Percentiles rank a stretch among this genome's conserved stretches.
Evolutionary conservation across 75 land plant genomes (phyloP).

Genomic region (Cunninghamia lanceolata): DNA sequence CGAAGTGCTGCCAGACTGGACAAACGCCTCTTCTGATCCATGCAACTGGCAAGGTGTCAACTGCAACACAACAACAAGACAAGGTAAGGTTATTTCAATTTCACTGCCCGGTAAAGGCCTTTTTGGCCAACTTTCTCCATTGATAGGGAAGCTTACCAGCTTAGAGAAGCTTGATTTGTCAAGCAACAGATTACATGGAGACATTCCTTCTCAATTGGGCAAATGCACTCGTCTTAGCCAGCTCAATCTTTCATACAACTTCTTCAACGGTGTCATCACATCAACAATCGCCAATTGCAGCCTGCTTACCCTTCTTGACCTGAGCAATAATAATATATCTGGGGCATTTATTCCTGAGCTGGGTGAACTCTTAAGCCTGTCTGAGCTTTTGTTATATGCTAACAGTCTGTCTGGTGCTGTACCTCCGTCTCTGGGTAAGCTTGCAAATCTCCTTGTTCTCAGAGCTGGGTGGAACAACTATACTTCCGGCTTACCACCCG

Average conservation of each 20-base stretch:
- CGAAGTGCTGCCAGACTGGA: constrained; percentile 11
- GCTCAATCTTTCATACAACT: constrained; percentile 31
- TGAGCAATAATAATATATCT: constrained; percentile 37
- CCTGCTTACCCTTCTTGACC: constrained; percentile 24
- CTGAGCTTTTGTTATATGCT: constrained; percentile 19
- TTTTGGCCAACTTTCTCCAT: constrained; percentile 16
- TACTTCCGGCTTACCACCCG: constrained; percentile 33
- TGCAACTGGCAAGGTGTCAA: constrained; percentile 50
- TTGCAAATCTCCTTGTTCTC: constrained; percentile 34
- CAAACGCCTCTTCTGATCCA: constrained; percentile 6
- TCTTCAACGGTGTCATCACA: constrained; percentile 31
- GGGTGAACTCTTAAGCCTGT: constrained; percentile 28
- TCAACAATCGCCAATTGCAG: constrained; percentile 24
- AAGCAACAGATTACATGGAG: constrained; percentile 22
- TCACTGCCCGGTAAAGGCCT: constrained; percentile 22
- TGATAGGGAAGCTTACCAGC: constrained; percentile 22
- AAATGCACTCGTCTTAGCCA: constrained; percentile 17
- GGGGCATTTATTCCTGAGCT: constrained; percentile 38
- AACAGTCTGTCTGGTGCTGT: constrained; percentile 35
- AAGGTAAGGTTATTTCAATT: constrained; percentile 21
- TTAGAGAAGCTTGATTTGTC: constrained; percentile 33
- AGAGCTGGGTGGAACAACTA: constrained; percentile 36
- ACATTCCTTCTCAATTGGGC: constrained; percentile 37
- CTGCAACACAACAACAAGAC: constrained; percentile 11
- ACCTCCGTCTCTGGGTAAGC: constrained; percentile 38